Conservation (phyloP, 805 yeast species). For the Kazachstania taianensis region DNA sequence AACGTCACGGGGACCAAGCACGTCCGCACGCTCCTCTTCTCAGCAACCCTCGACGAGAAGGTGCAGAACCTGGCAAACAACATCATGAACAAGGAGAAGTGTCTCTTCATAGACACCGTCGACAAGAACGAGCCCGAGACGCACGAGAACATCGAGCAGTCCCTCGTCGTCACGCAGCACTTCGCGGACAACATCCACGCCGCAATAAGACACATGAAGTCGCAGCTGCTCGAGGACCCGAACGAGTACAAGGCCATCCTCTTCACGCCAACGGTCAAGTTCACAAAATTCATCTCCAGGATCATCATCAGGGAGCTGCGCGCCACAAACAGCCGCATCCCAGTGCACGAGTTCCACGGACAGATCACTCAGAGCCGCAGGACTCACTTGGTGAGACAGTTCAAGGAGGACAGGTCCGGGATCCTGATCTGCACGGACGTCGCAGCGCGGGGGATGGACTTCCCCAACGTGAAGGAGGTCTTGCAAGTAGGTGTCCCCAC, state of each 20-base stretch:
- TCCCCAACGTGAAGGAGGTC: constrained; percentile 79
- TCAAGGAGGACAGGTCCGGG: constrained; percentile 40
- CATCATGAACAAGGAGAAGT: constrained; percentile 43
- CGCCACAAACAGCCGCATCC: constrained; percentile 17
- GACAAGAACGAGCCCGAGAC: constrained; percentile 63
- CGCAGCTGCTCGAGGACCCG: constrained; percentile 26
- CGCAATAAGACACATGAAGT: constrained; percentile 41
- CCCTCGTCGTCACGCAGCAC: constrained; percentile 43
- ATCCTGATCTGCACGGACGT: constrained; percentile 81
- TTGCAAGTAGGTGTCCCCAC: constrained; percentile 72
- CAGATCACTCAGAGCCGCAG: constrained; percentile 61
- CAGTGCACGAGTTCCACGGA: constrained; percentile 52
- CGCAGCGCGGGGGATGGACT: constrained; percentile 94
- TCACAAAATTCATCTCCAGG: constrained; percentile 48
- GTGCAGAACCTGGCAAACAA: constrained; percentile 56
- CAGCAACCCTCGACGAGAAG: constrained; percentile 74
- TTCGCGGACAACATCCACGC: constrained; percentile 52
- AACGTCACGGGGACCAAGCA: constrained; percentile 26
- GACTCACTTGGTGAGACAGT: constrained; percentile 45
- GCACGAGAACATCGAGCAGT: constrained; percentile 69
- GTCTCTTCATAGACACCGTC: constrained; percentile 62
- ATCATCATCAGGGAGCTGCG: constrained; percentile 29
- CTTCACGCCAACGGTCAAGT: constrained; percentile 68
- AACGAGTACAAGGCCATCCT: constrained; percentile 63
- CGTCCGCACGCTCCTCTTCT: constrained; percentile 64